Evolutionary conservation across 768 basidiomycete species (phyloP).

Genomic region (Dendrothele bispora): DNA sequence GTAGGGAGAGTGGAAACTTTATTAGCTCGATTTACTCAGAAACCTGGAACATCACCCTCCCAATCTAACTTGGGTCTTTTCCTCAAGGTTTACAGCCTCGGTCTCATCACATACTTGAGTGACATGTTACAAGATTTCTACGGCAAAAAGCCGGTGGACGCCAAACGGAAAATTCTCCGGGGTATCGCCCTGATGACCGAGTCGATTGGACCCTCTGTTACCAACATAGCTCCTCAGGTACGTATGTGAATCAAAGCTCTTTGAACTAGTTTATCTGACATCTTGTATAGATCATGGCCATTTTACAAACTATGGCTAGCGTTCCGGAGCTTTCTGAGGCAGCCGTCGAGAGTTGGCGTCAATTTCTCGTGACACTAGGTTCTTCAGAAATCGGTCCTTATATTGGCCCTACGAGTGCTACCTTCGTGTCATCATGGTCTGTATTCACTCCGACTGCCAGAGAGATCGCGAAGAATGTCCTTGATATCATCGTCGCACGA

Average conservation of each 20-base stretch:
- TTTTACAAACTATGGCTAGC: constrained; percentile 85
- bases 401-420: constrained; percentile 84
- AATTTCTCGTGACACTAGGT: constrained; percentile 68
- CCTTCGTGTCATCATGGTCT: constrained; percentile 78
- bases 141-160: constrained; percentile 66
- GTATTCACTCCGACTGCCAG: constrained; percentile 54
- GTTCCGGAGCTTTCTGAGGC: constrained; percentile 75
- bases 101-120: constrained; percentile 81
- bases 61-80: constrained; percentile 52
- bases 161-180: constrained; percentile 77
- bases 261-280: no score
- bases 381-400: constrained; percentile 77
- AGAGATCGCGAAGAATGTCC: constrained; percentile 52
- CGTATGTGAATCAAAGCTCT: no score
- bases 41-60: constrained; percentile 21
- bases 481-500: constrained; percentile 61
- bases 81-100: constrained; percentile 77
- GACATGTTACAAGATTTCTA: constrained; percentile 84
- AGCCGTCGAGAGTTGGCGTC: constrained; percentile 77
- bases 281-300: constrained; percentile 82
- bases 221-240: constrained; percentile 86
- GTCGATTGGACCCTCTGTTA: constrained; percentile 69
- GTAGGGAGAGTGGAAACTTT: constrained; percentile 46
- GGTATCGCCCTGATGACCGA: constrained; percentile 74
- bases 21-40: no score